phyloP scores from a whole-genome alignment of 1,139 yeast genomes.

The Yamadazyma conglobata region DNA sequence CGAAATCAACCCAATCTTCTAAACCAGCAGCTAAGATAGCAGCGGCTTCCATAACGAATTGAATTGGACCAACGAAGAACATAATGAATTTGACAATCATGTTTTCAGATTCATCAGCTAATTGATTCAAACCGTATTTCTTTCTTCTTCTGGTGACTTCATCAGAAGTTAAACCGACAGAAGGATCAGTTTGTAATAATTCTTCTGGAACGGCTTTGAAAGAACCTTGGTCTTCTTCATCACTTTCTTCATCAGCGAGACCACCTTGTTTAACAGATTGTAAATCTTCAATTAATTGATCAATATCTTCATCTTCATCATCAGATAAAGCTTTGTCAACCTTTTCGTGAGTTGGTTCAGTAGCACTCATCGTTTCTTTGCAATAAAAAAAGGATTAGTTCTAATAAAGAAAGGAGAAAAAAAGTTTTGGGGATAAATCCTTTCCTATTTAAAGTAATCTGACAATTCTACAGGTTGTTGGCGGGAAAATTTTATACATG shows the following conservation, averaged over 20 bases:
- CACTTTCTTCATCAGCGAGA: slow-evolving; percentile 48
- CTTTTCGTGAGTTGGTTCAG: slow-evolving; percentile 50
- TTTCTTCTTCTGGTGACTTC: slow-evolving; percentile 86
- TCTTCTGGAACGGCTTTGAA: slow-evolving; percentile 85
- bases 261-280: slow-evolving; percentile 64
- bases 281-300: slow-evolving; percentile 82
- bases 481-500: slow-evolving; percentile 1
- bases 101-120: slow-evolving; percentile 92
- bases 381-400: no score
- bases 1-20: slow-evolving; percentile 99
- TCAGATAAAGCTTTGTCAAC: slow-evolving; percentile 50
- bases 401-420: slow-evolving; percentile 8
- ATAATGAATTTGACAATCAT: slow-evolving; percentile 76
- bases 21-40: slow-evolving; percentile 97
- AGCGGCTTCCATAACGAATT: slow-evolving; percentile 99
- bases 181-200: slow-evolving; percentile 81
- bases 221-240: slow-evolving; percentile 45
- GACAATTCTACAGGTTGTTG: no score
- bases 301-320: slow-evolving; percentile 82
- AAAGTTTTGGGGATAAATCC: slow-evolving; percentile 3
- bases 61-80: slow-evolving; percentile 98
- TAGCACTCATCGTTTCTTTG: slow-evolving; percentile 43
- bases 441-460: no score
- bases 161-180: slow-evolving; percentile 73
- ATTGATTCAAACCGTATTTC: slow-evolving; percentile 90